Percentiles rank a stretch among this genome's conserved stretches.
Conservation (phyloP, 345 rosid genomes). For the Lagerstroemia speciosa region DNA sequence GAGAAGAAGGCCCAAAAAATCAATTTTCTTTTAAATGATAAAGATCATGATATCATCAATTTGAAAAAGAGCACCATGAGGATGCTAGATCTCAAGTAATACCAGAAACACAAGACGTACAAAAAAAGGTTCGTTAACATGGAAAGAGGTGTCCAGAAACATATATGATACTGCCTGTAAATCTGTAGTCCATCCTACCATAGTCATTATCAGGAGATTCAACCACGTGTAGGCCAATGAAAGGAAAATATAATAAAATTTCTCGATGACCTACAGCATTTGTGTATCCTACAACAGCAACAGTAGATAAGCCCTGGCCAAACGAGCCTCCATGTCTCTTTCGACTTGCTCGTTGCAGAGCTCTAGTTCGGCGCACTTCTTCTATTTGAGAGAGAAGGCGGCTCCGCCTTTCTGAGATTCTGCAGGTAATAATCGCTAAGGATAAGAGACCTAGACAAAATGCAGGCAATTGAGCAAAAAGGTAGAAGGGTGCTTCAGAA, state of each 20-base stretch:
- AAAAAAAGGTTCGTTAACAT: neutral
- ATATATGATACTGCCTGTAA: neutral
- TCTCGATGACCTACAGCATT: constrained; percentile 66
- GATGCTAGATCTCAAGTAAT: neutral
- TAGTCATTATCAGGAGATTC: neutral
- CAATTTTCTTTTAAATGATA: neutral
- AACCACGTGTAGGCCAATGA: neutral
- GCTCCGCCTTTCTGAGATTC: constrained; percentile 63
- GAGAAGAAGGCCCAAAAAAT: neutral
- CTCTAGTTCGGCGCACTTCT: constrained; percentile 80
- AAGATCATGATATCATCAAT: neutral
- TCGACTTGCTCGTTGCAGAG: constrained; percentile 78
- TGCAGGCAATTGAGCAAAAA: neutral
- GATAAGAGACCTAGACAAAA: neutral
- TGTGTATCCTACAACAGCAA: constrained; percentile 96
- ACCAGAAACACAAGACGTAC: neutral
- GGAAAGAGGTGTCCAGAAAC: neutral
- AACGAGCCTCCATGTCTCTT: constrained; percentile 42
- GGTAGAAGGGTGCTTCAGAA: neutral
- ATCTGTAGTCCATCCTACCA: neutral
- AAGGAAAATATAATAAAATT: constrained; percentile 1
- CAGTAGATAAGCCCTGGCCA: constrained; percentile 50
- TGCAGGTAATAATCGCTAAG: constrained; percentile 14
- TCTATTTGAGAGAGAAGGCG: constrained; percentile 61
- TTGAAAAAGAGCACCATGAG: neutral